phyloP scores from a whole-genome alignment of 345 rosid species.

The Corchorus capsularis region DNA sequence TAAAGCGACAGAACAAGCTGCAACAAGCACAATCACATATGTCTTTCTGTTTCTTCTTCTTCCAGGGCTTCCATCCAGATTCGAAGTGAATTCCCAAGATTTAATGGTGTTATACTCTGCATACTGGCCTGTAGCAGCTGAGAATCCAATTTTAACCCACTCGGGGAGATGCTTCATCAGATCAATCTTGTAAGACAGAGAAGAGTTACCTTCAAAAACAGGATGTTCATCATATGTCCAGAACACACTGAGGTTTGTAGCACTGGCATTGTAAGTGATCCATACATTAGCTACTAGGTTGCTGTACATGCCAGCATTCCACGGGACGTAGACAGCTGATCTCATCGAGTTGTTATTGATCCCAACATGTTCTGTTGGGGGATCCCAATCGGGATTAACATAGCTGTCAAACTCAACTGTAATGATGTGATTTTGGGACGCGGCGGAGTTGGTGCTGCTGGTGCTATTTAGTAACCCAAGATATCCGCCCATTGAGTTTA shows the following conservation, averaged over 20 bases:
- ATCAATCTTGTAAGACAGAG: conserved; percentile 33
- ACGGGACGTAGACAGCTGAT: conserved; percentile 25
- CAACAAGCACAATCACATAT: not conserved
- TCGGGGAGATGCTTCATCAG: conserved; percentile 31
- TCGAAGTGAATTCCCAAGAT: conserved; percentile 46
- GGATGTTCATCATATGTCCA: conserved; percentile 29
- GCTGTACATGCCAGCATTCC: conserved; percentile 41
- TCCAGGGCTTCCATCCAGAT: not conserved
- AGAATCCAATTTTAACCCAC: conserved; percentile 34
- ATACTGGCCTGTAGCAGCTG: conserved; percentile 27
- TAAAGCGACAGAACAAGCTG: not conserved
- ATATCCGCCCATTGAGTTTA: conserved; percentile 22
- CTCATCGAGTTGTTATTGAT: conserved; percentile 41
- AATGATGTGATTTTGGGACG: conserved; percentile 12
- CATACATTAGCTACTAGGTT: conserved; percentile 29
- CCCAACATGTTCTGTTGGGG: conserved; percentile 33
- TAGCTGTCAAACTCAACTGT: conserved; percentile 24
- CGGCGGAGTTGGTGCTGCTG: conserved; percentile 8
- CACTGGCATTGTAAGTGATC: conserved; percentile 37
- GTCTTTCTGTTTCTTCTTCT: not conserved
- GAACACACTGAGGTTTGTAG: conserved; percentile 34
- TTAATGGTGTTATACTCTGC: conserved; percentile 15
- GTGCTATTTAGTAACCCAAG: conserved; percentile 22
- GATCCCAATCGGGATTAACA: not conserved
- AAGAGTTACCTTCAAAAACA: conserved; percentile 19